These are phyloP conservation scores for Fragaria nilgerrensis DNA, from an alignment of 306 rosid genomes.

Conservation along the genomic window DNA sequence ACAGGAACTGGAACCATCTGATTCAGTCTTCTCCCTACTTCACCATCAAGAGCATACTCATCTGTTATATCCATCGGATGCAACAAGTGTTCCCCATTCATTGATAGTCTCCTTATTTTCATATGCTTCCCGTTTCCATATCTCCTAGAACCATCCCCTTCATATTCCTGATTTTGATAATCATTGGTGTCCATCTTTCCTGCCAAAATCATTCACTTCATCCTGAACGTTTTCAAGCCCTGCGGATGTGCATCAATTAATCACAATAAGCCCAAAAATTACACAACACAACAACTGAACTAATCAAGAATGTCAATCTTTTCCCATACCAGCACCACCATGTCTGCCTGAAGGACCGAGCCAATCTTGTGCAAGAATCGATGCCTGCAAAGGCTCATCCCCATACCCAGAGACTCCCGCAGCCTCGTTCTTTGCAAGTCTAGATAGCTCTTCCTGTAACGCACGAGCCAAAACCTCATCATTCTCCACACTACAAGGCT, in stretches of 20 bases:
- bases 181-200: constrained; percentile 33
- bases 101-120: constrained; percentile 36
- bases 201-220: constrained; percentile 24
- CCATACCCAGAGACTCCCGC: constrained; percentile 42
- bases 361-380: constrained; percentile 79
- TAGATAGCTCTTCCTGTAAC: constrained; percentile 74
- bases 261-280: constrained; percentile 20
- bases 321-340: constrained; percentile 39
- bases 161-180: constrained; percentile 15
- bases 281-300: constrained; percentile 4
- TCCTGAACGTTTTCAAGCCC: constrained; percentile 45
- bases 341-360: constrained; percentile 45
- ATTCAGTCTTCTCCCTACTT: constrained; percentile 83
- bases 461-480: constrained; percentile 91
- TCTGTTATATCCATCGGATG: constrained; percentile 62
- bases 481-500: constrained; percentile 50
- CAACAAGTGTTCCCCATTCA: constrained; percentile 37
- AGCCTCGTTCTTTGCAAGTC: constrained; percentile 50
- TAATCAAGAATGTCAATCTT: constrained; percentile 14
- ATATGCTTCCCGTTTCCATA: constrained; percentile 15
- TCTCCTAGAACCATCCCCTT: constrained; percentile 26
- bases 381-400: constrained; percentile 44
- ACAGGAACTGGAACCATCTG: constrained; percentile 90
- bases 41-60: constrained; percentile 82
- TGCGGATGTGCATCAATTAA: constrained; percentile 35